Evolutionary conservation across 192 early-diverging fungal species (phyloP), one percentile per base, ranked within the genome.

Genomic region (Funneliformis geosporum): DNA sequence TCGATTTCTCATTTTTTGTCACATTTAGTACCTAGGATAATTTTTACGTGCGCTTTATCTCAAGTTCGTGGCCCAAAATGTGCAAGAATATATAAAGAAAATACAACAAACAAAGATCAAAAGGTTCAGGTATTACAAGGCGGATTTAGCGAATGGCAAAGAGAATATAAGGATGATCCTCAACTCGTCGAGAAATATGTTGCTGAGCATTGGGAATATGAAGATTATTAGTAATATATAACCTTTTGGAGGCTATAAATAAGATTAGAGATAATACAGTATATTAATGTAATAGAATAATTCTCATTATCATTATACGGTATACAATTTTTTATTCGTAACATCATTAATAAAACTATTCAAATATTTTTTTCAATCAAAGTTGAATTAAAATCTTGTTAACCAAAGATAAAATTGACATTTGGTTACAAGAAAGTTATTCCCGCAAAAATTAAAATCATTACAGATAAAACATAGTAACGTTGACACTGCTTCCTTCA

Each of bases 41-140:
- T 93, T 78, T 97, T 98, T 76, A 96, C 97, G 80, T 98, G 96
- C 78, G 92, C 94, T 2, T 81, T 95, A 25, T 96, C 94, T 23
- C 95, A 97, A 86, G 89, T 91, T 6, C 88, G 94, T 64, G 94
- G 93, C 5, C 93, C 93, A 76, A 94, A 92, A 76, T 88, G 88
- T 18, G 94, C 94, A 4, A 82, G 86, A 23, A 88, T 89, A 16
- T 94, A 92, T 82, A 81, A 71, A 0, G 89, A 92, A 40, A 80
- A 85, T 5, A 73, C 88, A 42, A 78, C 81, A n/a, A 47, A 75
- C 38, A 14, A n/a, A 6, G 46, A 74, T 8, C 86, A 91, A 76
- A 60, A 88, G 65, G 83, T 95, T 40, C 83, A 87, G 21, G 85
- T 95, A 2, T 82, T 95, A 1, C 69, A 87, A 33, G 88, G 90